Base-by-base conservation (phyloP, 176 grass and related monocot species). In the Oryza punctata region DNA sequence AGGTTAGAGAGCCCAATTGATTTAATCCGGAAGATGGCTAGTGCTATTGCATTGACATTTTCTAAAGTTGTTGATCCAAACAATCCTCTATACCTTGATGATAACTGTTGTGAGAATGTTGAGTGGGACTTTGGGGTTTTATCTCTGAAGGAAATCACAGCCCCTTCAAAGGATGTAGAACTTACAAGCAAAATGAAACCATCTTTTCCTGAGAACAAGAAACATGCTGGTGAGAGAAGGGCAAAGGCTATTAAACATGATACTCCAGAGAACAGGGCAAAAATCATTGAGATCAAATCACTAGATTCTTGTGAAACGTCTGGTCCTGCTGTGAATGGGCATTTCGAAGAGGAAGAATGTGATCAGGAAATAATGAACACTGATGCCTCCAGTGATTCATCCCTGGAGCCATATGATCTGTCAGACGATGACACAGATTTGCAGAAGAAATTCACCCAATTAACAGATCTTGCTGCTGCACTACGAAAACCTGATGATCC, bases 371-470 rank as follows among this genome's bases (percentile, higher is more conserved):
- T 46, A 68, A 73, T 91, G 71, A 38, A 86, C 76, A 65, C 46
- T 49, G 92, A 97, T 89, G 85, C 78, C 77, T 93, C 72, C 69
- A 93, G 91, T 83, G 91, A 98, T 76, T 85, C 92, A 73, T 94
- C 94, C 21, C 75, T 98, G 73, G 88, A 98, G 70, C 96, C 96
- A 7, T 98, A 98, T 91, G 96, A 98, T 90, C 76, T 98, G 75
- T 91, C 89, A 79, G 96, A 98, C 43, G 93, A 93, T 86, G 91
- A 90, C 81, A 67, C 77, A 71, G 93, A 95, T 89, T 81, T 95
- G 85, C 84, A 95, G 41, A 94, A 88, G 76, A 77, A 75, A 49
- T 95, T 98, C 80, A 88, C 85, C 79, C 93, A 93, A 78, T 80
- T 98, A 15, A 84, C 65, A 77, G 91, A 93, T 90, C 75, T 98